Base-by-base conservation (phyloP, 2,329 filamentous ascomycete genomes). In the Claviceps lovelessii region DNA sequence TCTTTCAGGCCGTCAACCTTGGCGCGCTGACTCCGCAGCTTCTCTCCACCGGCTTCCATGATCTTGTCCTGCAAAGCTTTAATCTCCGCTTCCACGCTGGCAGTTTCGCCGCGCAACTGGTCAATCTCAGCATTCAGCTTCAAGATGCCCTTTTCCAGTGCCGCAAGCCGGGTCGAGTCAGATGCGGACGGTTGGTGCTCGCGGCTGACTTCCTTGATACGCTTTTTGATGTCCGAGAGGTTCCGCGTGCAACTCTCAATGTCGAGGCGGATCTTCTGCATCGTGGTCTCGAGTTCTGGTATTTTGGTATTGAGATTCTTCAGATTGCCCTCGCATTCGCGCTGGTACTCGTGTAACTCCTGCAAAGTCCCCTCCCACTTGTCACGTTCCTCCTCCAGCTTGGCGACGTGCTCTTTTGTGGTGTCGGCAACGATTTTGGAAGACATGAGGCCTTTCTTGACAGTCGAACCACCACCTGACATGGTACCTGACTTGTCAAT, bases 401-500 rank as follows among this genome's bases (percentile, higher is more conserved):
- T 90, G 51, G 79, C 68, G 4, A 98, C 91, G 64, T 95, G 87
- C 60, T 97, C 91, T 68, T 89, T 90, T 52, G 83, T 86, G 17
- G 86, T 86, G 56, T 95, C 89, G 1, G 88, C 80, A n/a, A 87
- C 84, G 49, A 95, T 83, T 70, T 95, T 97, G 11, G 90, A 95
- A 0, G 91, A 97, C 94, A 98, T 98, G 55, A 90, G 83, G 0
- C 94, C 94, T 65, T 85, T 89, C 62, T 91, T 90, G 55, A 93
- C 88, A 17, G 88, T 87, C 49, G 82, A 91, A 55, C 93, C 93
- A 76, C 93, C 93, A 75, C 93, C 93, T 56, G 88, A 95, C 93
- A 98, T 97, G 41, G 93, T 97, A 76, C 93, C 93, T 1, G 91
- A 96, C 67, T 94, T 94, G 72, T 98, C 93, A 61, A 98, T 97